Conservation (phyloP, 2,329 filamentous ascomycete species). For the Hypomyces rosellus region DNA sequence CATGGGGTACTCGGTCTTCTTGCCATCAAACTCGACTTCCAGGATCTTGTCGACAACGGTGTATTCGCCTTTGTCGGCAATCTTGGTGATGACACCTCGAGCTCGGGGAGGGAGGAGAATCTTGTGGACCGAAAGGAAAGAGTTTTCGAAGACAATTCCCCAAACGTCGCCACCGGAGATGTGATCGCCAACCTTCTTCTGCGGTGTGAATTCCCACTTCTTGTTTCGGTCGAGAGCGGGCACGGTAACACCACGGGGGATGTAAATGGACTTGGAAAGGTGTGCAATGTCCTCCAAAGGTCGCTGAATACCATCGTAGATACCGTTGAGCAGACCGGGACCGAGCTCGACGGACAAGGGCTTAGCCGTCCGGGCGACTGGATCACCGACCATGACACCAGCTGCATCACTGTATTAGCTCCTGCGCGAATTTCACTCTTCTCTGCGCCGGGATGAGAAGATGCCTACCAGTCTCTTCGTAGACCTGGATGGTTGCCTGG, state of each 20-base stretch:
- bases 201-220: conserved; percentile 94
- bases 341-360: conserved; percentile 95
- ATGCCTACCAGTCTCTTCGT: conserved; percentile 87
- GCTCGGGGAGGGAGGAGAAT: conserved; percentile 87
- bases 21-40: conserved; percentile 94
- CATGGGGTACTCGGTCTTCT: conserved; percentile 92
- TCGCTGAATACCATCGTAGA: conserved; percentile 98
- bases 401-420: conserved; percentile 44
- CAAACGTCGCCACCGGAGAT: conserved; percentile 95
- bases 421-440: neutral
- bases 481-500: conserved; percentile 96
- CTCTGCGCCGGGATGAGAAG: neutral
- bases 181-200: conserved; percentile 91
- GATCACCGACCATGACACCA: conserved; percentile 92
- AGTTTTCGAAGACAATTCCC: conserved; percentile 94
- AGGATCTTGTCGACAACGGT: conserved; percentile 91
- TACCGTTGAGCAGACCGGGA: conserved; percentile 95
- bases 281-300: conserved; percentile 80
- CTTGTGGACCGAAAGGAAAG: conserved; percentile 86
- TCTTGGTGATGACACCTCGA: conserved; percentile 84
- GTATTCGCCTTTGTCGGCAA: conserved; percentile 84
- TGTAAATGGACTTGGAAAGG: conserved; percentile 84
- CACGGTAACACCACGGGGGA: conserved; percentile 85
- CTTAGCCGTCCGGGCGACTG: conserved; percentile 84
- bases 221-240: conserved; percentile 83